Evolutionary conservation across 164 flowering plant genomes (phyloP).

Genomic region (Tinospora cordifolia): DNA sequence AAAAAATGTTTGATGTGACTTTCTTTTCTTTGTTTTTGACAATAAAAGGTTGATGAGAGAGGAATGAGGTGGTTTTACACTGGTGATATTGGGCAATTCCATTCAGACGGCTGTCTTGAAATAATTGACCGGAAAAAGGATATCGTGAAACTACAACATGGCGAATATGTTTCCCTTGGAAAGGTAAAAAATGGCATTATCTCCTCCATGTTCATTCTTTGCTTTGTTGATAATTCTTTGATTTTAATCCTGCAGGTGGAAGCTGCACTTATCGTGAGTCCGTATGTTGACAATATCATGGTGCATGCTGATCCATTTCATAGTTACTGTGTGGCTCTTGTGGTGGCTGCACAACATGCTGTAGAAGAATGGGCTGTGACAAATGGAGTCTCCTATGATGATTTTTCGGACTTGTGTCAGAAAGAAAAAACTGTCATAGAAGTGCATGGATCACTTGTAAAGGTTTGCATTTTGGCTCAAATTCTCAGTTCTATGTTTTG

Average conservation of each 20-base stretch:
- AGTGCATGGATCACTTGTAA: conserved; percentile 65
- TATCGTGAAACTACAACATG: conserved; percentile 98
- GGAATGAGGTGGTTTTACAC: conserved; percentile 97
- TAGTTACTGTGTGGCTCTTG: conserved; percentile 89
- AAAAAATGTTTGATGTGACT: neutral
- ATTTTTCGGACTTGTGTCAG: conserved; percentile 61
- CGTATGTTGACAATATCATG: conserved; percentile 88
- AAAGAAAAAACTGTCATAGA: conserved; percentile 64
- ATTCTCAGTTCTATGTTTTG: neutral
- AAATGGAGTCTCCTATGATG: conserved; percentile 39
- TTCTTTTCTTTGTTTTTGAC: neutral
- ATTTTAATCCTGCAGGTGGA: conserved; percentile 62
- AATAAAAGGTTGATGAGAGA: conserved; percentile 69
- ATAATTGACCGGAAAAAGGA: conserved; percentile 96
- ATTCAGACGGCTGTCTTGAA: conserved; percentile 93
- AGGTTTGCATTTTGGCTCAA: conserved; percentile 36
- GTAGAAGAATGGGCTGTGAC: conserved; percentile 71
- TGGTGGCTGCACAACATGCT: conserved; percentile 56
- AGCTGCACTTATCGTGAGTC: conserved; percentile 61
- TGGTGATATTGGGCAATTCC: conserved; percentile 88
- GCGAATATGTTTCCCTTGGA: conserved; percentile 95
- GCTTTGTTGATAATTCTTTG: neutral
- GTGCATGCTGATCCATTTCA: conserved; percentile 87
- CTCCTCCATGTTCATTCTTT: neutral
- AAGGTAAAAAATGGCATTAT: conserved; percentile 43